Evolutionary conservation across 176 grass and related monocot species (phyloP).

Genomic region (Rhynchospora breviuscula): DNA sequence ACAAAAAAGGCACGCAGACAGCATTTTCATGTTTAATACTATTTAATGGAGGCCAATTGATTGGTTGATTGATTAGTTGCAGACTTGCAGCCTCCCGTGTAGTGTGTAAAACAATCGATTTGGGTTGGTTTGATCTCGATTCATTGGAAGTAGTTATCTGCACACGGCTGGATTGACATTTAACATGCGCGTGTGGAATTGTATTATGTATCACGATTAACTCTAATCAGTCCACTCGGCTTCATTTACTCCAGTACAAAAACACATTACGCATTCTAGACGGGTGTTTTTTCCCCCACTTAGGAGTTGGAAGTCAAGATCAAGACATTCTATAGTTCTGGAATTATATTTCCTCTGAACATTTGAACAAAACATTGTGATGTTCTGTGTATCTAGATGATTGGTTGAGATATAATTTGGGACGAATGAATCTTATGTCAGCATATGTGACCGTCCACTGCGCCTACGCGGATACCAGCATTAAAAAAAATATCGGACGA

Average conservation of each 20-base stretch:
- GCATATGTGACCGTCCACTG: neutral
- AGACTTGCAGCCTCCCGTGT: neutral
- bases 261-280: neutral
- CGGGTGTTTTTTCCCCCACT: neutral
- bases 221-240: conserved; percentile 2
- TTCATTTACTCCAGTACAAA: neutral
- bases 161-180: neutral
- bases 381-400: no score
- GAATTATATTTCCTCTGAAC: no score
- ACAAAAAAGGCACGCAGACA: neutral
- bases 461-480: neutral
- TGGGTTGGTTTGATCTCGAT: neutral
- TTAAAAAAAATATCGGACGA: no score
- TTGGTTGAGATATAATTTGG: no score
- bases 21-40: neutral
- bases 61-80: neutral
- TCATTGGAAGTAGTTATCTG: no score
- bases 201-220: neutral
- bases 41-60: neutral
- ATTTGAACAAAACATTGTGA: no score
- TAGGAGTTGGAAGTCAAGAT: neutral
- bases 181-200: neutral
- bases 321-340: no score
- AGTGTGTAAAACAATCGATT: neutral
- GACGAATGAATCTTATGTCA: neutral